Conservation (phyloP, 1,284 basidiomycete genomes). For the Moesziomyces globuligerus region DNA sequence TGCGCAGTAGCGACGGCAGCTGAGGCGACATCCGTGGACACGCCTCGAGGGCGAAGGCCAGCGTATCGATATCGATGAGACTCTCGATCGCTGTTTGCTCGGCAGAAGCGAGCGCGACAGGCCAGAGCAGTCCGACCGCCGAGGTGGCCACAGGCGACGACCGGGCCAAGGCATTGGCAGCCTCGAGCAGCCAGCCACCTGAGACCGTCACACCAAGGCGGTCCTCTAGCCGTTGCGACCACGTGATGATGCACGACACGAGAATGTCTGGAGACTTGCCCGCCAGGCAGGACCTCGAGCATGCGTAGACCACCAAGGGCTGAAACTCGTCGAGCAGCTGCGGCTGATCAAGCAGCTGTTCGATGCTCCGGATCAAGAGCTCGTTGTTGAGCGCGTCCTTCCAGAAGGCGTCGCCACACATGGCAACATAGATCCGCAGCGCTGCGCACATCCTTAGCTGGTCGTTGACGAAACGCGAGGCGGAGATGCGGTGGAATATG, state of each 20-base stretch:
- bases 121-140: conserved; percentile 23
- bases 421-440: conserved; percentile 69
- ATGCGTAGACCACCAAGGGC: conserved; percentile 72
- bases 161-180: conserved; percentile 20
- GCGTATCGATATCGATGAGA: conserved; percentile 19
- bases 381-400: conserved; percentile 44
- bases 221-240: conserved; percentile 10
- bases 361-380: conserved; percentile 76
- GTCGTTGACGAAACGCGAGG: conserved; percentile 83
- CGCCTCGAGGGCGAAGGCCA: conserved; percentile 76
- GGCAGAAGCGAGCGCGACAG: conserved; percentile 10
- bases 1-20: conserved; percentile 23
- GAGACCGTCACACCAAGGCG: conserved; percentile 1
- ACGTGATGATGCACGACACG: conserved; percentile 28
- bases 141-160: conserved; percentile 25
- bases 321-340: conserved; percentile 78
- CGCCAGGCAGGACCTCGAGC: conserved; percentile 14
- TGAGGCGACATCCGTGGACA: conserved; percentile 30
- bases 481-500: conserved; percentile 77
- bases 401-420: conserved; percentile 34
- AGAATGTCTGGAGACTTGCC: conserved; percentile 7
- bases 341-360: conserved; percentile 75
- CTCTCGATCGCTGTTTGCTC: conserved; percentile 19
- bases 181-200: conserved; percentile 23
- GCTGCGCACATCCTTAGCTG: conserved; percentile 81